Base-by-base conservation (phyloP, 164 flowering plant species). In the Vitis rupestris region DNA sequence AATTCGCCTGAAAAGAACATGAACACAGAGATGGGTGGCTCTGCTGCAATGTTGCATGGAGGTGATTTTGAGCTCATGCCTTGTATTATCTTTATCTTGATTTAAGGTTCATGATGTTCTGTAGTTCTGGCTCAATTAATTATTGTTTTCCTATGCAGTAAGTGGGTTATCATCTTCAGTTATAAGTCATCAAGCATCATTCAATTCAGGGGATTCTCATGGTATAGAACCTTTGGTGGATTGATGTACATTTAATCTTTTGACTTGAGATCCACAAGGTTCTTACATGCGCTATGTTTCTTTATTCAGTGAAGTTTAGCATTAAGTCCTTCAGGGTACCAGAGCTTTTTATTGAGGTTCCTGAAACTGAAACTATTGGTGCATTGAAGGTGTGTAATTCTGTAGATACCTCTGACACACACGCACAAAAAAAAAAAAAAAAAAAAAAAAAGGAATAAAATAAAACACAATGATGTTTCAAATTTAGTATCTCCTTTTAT, bases 351-450 rank as follows among this genome's bases (percentile, higher is more conserved):
- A 72, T 84, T 60, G 87, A 84, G 65, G 83, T 84, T 44, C 76
- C 87, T 10, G 85, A 84, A 71, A 82, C 64, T 51, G 78, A 79
- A 49, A 84, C 87, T 37, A 79, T 84, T 63, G 85, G 79, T 61
- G 76, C 80, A 19, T 65, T 84, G 53, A 84, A 84, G 85, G 87
- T 82, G 65, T 61, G 58, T 15, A 15, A 50, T 30, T 1, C 59
- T 59, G 7, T 37, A 37, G 44, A 37, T 37, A 3, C 44, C 44
- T 37, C 7, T 1, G 0, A 31, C 7, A 37, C 44, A 3, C 7
- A 3, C 44, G 2, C 44, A 4, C 44, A 37, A 3, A 37, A 2
- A 37, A 2, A 37, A 2, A 17, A 37, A 3, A 37, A 2, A 37
- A 2, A 37, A 2, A 17, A 31, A 2, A 37, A 2, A 37, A 37